A percentile compares a stretch with the other conserved stretches of the same genome.
Conservation (phyloP, 2,329 filamentous ascomycete genomes). For the Exophiala sideris region DNA sequence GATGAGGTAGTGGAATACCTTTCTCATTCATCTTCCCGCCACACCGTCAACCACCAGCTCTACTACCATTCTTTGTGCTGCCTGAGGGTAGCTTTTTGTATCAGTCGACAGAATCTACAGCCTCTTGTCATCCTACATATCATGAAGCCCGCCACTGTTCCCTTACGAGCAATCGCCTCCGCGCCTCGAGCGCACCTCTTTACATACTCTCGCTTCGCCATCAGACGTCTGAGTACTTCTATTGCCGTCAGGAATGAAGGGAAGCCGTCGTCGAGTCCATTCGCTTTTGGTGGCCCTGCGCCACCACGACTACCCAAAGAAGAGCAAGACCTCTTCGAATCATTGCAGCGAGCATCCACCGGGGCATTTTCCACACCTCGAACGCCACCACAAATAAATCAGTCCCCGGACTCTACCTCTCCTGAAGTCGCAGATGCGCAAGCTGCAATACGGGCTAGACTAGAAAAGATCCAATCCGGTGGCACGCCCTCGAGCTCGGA, state of each 20-base stretch:
- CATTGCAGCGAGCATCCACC: conserved; percentile 73
- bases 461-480: conserved; percentile 9
- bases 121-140: not conserved
- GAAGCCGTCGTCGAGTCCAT: not conserved
- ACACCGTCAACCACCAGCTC: too few species aligned
- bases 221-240: not conserved
- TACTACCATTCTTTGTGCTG: not conserved
- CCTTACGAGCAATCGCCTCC: not conserved
- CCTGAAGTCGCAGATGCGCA: conserved; percentile 22
- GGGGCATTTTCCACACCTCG: conserved; percentile 69
- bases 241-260: not conserved
- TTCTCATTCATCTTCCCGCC: not conserved
- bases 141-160: conserved; percentile 2
- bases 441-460: conserved; percentile 26
- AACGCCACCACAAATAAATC: conserved; percentile 45
- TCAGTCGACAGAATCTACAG: not conserved
- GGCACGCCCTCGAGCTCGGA: not conserved
- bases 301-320: conserved; percentile 84
- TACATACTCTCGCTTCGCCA: not conserved
- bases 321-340: conserved; percentile 87
- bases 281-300: conserved; percentile 49
- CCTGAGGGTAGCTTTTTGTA: not conserved
- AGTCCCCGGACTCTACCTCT: conserved; percentile 43
- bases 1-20: not conserved
- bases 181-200: conserved; percentile 12